Percentiles rank a stretch among this genome's conserved stretches.
Conservation (phyloP, 1,284 basidiomycete species). For the Trichosporon ovoides region DNA sequence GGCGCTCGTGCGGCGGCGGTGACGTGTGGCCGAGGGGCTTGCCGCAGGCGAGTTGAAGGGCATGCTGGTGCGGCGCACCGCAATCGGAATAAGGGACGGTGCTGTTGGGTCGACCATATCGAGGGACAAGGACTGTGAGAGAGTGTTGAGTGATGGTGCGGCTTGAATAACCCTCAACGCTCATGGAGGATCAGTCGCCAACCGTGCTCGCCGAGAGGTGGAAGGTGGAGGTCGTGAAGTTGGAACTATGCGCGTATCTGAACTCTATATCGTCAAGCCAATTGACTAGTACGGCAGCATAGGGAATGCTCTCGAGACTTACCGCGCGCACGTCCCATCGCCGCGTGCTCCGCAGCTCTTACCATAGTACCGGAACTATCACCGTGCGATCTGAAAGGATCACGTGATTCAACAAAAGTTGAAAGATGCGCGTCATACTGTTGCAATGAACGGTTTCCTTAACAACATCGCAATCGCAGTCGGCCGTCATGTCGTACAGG, state of each 20-base stretch:
- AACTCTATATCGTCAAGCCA: not conserved
- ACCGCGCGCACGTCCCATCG: no score
- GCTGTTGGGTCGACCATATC: not conserved
- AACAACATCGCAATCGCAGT: not conserved
- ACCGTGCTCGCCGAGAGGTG: conserved; percentile 1
- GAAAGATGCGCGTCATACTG: conserved; percentile 4
- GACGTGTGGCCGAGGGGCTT: not conserved
- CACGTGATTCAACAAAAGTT: conserved; percentile 1
- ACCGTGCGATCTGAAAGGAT: not conserved
- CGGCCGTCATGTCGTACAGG: conserved; percentile 4
- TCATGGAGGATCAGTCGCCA: no score
- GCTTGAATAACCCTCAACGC: not conserved
- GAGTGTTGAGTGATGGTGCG: not conserved
- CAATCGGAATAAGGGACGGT: conserved; percentile 1
- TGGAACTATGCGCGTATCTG: not conserved
- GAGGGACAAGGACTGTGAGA: not conserved
- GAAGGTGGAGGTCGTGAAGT: not conserved
- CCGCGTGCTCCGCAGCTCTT: no score
- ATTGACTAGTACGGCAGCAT: not conserved
- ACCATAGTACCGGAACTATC: no score
- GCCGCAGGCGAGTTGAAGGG: not conserved
- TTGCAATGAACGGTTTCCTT: not conserved
- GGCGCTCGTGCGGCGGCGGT: not conserved
- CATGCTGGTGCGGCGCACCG: conserved; percentile 3
- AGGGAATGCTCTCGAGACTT: no score